Base-by-base conservation (phyloP, 2,329 filamentous ascomycete genomes). In the Raffaelea ambrosiae region DNA sequence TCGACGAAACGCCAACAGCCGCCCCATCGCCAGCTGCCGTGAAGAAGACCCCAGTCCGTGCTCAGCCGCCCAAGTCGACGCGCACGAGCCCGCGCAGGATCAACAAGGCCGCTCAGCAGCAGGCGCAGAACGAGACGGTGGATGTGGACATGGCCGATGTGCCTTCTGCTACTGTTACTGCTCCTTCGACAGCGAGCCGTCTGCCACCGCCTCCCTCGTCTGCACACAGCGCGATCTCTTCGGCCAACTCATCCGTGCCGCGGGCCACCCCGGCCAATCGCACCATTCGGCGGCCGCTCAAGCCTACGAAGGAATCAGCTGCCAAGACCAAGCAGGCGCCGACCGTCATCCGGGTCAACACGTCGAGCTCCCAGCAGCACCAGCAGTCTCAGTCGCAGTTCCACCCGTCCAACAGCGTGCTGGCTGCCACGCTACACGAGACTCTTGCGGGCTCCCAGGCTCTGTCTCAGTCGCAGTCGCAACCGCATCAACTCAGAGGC, bases 311-410 rank as follows among this genome's bases (percentile, higher is more conserved):
- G 58, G 81, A 85, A 38, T 58, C 70, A 1, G 55, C 71, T 3
- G 54, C 65, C 11, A 86, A 84, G 60, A 60, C 73, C 0, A 87
- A 82, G 60, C 80, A 83, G 50, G 78, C 77, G 1, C 85, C 83
- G 8, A 87, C 85, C 3, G 79, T 84, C 49, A 89, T 85, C 57
- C 78, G 77, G 49, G 83, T 88, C 51, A 85, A 84, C 54, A 81
- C 79, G 46, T 76, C 76, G 20, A 61, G 59, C 54, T 83, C 80
- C 10, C 79, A 83, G 54, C 51, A 52, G 23, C 83, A 80, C 10
- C 79, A 83, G 54, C 51, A 52, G 23, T 22, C 22, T 20, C 51
- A 53, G 33, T 68, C 72, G 21, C 78, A 81, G 49, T 75, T 77
- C 51, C 76, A 81, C 47, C 74, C 78, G 11, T 73, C 79, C 1